Evolutionary conservation across 2,329 filamentous ascomycete genomes (phyloP).

Genomic region (Epichloe scottii): DNA sequence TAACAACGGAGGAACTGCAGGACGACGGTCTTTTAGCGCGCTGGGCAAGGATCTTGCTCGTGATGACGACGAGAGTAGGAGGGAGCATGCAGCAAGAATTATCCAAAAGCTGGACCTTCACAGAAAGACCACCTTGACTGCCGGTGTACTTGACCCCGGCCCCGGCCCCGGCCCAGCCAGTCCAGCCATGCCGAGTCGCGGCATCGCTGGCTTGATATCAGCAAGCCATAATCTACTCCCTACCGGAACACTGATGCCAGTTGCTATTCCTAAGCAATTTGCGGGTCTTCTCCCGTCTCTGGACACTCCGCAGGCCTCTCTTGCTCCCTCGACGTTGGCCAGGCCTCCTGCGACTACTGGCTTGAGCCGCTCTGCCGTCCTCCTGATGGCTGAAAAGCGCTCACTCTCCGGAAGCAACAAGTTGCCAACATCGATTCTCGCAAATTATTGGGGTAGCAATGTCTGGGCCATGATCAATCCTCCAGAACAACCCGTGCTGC

Average conservation of each 20-base stretch:
- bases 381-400: constrained; percentile 65
- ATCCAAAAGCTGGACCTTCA: constrained; percentile 89
- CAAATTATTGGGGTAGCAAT: constrained; percentile 86
- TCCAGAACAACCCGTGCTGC: constrained; percentile 18
- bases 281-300: constrained; percentile 23
- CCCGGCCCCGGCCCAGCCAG: constrained; percentile 15
- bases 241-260: constrained; percentile 18
- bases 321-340: constrained; percentile 73
- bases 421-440: constrained; percentile 75
- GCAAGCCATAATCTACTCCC: constrained; percentile 71
- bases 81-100: constrained; percentile 75
- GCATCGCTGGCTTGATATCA: constrained; percentile 76
- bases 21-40: constrained; percentile 45
- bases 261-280: constrained; percentile 16
- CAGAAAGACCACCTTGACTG: constrained; percentile 56
- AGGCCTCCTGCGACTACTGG: constrained; percentile 75
- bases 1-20: constrained; percentile 25
- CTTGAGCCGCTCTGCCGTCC: constrained; percentile 73
- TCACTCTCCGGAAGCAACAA: constrained; percentile 54
- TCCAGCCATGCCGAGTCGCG: constrained; percentile 35
- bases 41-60: constrained; percentile 33
- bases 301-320: constrained; percentile 42
- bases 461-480: constrained; percentile 45
- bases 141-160: constrained; percentile 24
- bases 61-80: constrained; percentile 61